Evolutionary conservation across 2,329 filamentous ascomycete genomes (phyloP), one percentile per base, ranked within the genome.

Genomic region (Mollisia scopiformis): DNA sequence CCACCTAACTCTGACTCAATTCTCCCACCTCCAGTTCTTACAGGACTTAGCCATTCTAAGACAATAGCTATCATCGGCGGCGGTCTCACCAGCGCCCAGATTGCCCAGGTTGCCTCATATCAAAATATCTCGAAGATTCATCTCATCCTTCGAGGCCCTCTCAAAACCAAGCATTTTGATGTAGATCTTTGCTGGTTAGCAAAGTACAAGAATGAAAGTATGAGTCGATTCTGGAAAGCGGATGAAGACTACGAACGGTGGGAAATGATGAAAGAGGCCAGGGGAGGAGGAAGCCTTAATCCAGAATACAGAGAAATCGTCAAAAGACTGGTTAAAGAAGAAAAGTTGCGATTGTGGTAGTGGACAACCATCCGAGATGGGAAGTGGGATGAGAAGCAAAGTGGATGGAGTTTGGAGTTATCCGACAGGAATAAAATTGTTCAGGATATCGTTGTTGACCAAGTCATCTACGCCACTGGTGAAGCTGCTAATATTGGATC

Each of bases 261-360:
- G 30, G 80, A 86, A 35, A 89, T 91, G 74, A 82, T 91, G 63
- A 80, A 82, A 64, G 75, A 79, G 47, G 91, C 91, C 0, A 82
- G 90, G 6, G 87, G 88, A 16, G 91, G 91, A 2, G 91, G 91
- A n/a, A 92, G 88, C 73, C 85, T 93, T 65, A 92, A 92, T 88
- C 0, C 79, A 73, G 1, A 71, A 52, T 68, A 67, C 43, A 62
- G 58, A 46, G 58, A 62, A 27, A 58, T 71, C 47, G 27, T 72
- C 10, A 52, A 52, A 19, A 37, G 39, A 0, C 47, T 66, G 30
- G 54, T 63, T 7, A 58, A 53, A 30, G 30, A 56, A 14, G 62
- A 61, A 5, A 61, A 27, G 19, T 33, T 69, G 21, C 51, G 49
- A 6, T 21, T 71, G 16, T 41, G 59, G 35, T 63, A 68, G 37